A percentile compares a stretch with the other conserved stretches of the same genome.
phyloP scores from a whole-genome alignment of 1,139 yeast genomes.

The Suhomyces yuchorum region DNA sequence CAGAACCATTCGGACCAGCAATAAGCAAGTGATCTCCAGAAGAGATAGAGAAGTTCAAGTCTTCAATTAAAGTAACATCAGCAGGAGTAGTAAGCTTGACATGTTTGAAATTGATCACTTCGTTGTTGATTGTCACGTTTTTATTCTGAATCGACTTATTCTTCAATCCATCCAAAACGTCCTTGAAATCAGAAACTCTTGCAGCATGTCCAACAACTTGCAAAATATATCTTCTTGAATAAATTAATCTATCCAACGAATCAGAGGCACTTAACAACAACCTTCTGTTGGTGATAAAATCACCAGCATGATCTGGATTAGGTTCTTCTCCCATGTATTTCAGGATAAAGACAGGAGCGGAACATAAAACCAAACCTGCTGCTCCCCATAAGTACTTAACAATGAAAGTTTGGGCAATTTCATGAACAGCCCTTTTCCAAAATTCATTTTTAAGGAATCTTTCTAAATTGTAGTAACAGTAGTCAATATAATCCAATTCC shows the following conservation, averaged over 20 bases:
- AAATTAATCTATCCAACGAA: constrained; percentile 84
- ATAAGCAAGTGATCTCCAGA: constrained; percentile 85
- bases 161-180: constrained; percentile 59
- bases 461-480: constrained; percentile 78
- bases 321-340: constrained; percentile 54
- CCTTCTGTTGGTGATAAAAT: constrained; percentile 88
- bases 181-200: constrained; percentile 72
- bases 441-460: constrained; percentile 77
- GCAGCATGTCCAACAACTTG: constrained; percentile 84
- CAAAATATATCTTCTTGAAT: constrained; percentile 80
- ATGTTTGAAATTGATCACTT: constrained; percentile 66
- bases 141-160: constrained; percentile 29
- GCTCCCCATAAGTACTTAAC: constrained; percentile 97
- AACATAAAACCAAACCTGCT: constrained; percentile 83
- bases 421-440: constrained; percentile 74
- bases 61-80: constrained; percentile 69
- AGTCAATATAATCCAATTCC: constrained; percentile 78
- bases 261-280: constrained; percentile 83
- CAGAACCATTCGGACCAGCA: constrained; percentile 96
- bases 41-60: constrained; percentile 68
- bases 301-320: constrained; percentile 63
- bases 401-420: constrained; percentile 76
- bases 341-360: constrained; percentile 82
- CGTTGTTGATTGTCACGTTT: constrained; percentile 49
- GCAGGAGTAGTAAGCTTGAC: constrained; percentile 86